phyloP scores from a whole-genome alignment of 352 stramenopile genomes.

The Phytophthora hibernalis region DNA sequence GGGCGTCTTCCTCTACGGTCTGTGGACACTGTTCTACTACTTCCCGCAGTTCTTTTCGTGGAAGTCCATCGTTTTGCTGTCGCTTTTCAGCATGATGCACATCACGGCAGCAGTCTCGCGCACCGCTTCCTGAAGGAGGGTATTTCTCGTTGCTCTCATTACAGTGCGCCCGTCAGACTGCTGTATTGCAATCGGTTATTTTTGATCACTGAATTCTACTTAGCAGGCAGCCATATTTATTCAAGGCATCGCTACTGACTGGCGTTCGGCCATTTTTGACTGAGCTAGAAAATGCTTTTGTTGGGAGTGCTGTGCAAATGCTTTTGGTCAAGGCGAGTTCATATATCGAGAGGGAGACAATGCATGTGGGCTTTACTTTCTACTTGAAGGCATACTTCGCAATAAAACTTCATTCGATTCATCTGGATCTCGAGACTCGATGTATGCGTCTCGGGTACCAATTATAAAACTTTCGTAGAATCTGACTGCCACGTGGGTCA shows the following conservation, averaged over 20 bases:
- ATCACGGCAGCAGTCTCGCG: conserved; percentile 63
- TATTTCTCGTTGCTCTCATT: conserved; percentile 1
- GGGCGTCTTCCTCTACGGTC: conserved; percentile 67
- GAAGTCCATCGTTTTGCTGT: conserved; percentile 76
- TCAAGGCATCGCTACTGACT: conserved; percentile 32
- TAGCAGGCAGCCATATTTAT: conserved; percentile 51
- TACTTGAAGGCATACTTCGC: conserved; percentile 43
- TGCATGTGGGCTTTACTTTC: conserved; percentile 52
- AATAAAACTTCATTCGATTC: conserved; percentile 39
- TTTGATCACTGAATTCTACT: conserved; percentile 19
- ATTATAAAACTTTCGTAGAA: not conserved
- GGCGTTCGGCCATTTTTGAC: conserved; percentile 37
- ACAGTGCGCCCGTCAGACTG: conserved; percentile 9
- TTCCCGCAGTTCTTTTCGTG: conserved; percentile 81
- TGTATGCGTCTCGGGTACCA: not conserved
- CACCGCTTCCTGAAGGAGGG: conserved; percentile 37
- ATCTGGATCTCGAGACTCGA: conserved; percentile 8
- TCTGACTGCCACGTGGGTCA: not conserved
- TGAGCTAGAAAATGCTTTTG: conserved; percentile 39
- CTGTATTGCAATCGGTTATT: conserved; percentile 15
- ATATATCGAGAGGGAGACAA: conserved; percentile 58
- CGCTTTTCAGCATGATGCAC: conserved; percentile 66
- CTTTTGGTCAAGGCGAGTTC: conserved; percentile 62
- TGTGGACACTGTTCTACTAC: conserved; percentile 86
- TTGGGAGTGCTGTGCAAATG: conserved; percentile 47